Evolutionary conservation across 768 basidiomycete species (phyloP).

Genomic region (Trametes cinnabarina): DNA sequence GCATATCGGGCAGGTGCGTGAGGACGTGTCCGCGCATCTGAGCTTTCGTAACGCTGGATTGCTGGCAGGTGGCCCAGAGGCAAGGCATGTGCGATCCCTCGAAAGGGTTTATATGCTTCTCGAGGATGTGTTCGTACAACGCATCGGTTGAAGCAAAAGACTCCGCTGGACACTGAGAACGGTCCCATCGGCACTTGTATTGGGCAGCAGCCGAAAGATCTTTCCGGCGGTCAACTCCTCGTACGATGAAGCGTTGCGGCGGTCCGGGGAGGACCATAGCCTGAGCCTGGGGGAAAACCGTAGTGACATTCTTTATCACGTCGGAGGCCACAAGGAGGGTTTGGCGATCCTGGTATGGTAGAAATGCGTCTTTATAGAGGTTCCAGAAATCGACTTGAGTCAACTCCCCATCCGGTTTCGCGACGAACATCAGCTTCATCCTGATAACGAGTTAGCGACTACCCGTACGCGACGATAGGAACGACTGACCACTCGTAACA

Average conservation of each 20-base stretch:
- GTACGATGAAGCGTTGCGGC: slow-evolving; percentile 80
- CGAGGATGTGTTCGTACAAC: slow-evolving; percentile 70
- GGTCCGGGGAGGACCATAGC: slow-evolving; percentile 82
- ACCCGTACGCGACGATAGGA: not conserved
- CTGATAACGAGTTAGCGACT: slow-evolving; percentile 29
- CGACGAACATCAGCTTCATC: slow-evolving; percentile 89
- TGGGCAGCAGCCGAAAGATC: slow-evolving; percentile 54
- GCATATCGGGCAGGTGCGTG: slow-evolving; percentile 68
- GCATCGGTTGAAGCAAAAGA: slow-evolving; percentile 55
- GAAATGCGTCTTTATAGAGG: slow-evolving; percentile 83
- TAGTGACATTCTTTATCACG: slow-evolving; percentile 89
- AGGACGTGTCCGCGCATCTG: slow-evolving; percentile 66
- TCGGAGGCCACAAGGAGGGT: slow-evolving; percentile 82
- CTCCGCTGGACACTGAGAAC: slow-evolving; percentile 49
- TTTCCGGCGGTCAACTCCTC: slow-evolving; percentile 74
- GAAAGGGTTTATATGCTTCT: slow-evolving; percentile 47
- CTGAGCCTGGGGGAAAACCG: slow-evolving; percentile 80
- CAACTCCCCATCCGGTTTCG: slow-evolving; percentile 73
- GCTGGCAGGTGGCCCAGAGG: slow-evolving; percentile 69
- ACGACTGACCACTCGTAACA: slow-evolving; percentile 76
- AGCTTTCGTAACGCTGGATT: slow-evolving; percentile 43
- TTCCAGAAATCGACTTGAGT: slow-evolving; percentile 97
- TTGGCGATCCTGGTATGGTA: slow-evolving; percentile 52
- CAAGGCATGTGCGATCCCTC: slow-evolving; percentile 53
- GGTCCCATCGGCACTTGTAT: slow-evolving; percentile 79